phyloP scores from a whole-genome alignment of 176 grass and related monocot species.

The Zoysia pacifica region DNA sequence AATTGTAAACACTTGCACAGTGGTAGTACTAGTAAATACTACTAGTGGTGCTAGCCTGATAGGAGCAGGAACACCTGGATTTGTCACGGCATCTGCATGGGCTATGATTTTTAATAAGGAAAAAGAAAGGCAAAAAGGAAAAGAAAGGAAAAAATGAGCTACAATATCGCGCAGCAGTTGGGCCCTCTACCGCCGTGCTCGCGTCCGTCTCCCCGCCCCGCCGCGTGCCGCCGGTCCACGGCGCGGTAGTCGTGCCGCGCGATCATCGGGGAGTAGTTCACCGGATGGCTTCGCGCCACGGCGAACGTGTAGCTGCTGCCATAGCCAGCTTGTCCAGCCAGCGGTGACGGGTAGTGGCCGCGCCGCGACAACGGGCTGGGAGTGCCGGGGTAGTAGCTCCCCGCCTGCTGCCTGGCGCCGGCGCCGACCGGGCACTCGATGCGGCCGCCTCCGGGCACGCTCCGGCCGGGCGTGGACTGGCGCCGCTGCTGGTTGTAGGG shows the following conservation, averaged over 20 bases:
- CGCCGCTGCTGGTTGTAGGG: slow-evolving; percentile 9
- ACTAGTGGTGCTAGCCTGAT: no score
- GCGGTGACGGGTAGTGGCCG: slow-evolving; percentile 1
- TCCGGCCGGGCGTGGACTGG: background rate
- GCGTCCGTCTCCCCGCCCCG: background rate
- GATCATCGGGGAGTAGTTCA: slow-evolving; percentile 30
- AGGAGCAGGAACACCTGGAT: no score
- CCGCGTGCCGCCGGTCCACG: background rate
- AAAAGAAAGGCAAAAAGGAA: background rate
- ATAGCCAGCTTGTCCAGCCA: slow-evolving; percentile 3
- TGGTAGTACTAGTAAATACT: no score
- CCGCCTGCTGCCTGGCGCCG: background rate
- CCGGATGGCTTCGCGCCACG: slow-evolving; percentile 8
- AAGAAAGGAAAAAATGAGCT: background rate
- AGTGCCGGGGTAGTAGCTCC: background rate
- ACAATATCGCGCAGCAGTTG: slow-evolving; percentile 27
- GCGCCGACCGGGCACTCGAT: background rate
- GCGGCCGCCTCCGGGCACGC: background rate
- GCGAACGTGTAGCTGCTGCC: slow-evolving; percentile 11
- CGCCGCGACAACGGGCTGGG: slow-evolving; percentile 18
- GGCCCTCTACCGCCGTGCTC: background rate
- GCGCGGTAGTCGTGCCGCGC: slow-evolving; percentile 18
- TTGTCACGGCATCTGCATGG: no score
- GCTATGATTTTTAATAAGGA: background rate
- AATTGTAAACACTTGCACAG: background rate